Base-by-base conservation (phyloP, 2,329 filamentous ascomycete genomes). In the Penicillium frequentans region DNA sequence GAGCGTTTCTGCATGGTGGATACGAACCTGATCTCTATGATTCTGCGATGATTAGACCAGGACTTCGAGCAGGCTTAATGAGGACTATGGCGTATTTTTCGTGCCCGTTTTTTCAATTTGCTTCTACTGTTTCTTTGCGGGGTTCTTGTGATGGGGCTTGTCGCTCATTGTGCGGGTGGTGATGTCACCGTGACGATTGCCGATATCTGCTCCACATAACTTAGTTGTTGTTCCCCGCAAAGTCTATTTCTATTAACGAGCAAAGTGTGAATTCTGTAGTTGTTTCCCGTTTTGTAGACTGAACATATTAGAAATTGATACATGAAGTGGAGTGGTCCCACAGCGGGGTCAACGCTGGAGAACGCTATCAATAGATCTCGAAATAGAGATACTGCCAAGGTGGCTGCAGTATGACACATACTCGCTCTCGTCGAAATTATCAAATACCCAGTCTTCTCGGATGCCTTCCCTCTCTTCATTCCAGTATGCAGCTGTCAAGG, bases 151-250 rank as follows among this genome's bases (percentile, higher is more conserved):
- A 42, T 23, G 39, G 8, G 49, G 29, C 14, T 24, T 44, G 23
- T 37, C 27, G 26, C 14, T 35, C 52, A 10, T 29, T 19, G 45
- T 29, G 21, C 39, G 43, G 55, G 45, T 61, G 46, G 56, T 66
- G 64, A 67, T 63, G 62, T 67, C 63, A 68, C 50, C 39, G 37
- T 49, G 35, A 54, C 39, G 43, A 9, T 35, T 46, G 29, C 49
- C 37, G 19, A 49, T 49, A 39, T 27, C 48, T 49, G 21, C 45
- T 45, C 45, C 49, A 43, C 50, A 49, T 31, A 42, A 46, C 10
- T 45, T 19, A 46, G 45, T 49, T 48, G 48, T 33, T 35, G 14
- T 47, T 48, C 33, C 45, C 52, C 44, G 43, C 52, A 53, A 53
- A 53, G 42, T 53, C 50, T 46, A 53, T 35, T 35, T 45, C 44